A percentile compares a stretch with the other conserved stretches of the same genome.
phyloP scores from a whole-genome alignment of 331 rosid species.

The Cydonia oblonga region DNA sequence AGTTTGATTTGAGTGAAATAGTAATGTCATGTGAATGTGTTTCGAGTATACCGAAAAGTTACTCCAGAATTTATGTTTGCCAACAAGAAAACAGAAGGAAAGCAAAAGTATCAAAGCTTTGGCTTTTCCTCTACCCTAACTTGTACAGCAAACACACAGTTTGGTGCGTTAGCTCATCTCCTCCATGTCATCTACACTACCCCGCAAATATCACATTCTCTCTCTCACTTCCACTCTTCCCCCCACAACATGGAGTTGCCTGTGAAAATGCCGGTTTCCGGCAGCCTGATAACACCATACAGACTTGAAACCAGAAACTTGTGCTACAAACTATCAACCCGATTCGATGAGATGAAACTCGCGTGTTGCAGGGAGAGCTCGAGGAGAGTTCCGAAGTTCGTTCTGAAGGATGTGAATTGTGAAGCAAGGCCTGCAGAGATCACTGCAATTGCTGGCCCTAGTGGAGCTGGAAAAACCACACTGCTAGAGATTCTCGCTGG shows the following conservation, averaged over 20 bases:
- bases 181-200: background rate
- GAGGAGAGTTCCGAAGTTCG: constrained; percentile 29
- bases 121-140: constrained; percentile 23
- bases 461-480: constrained; percentile 97
- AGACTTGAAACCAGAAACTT: constrained; percentile 53
- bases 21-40: background rate
- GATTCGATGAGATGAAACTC: constrained; percentile 33
- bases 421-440: constrained; percentile 72
- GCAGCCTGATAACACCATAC: constrained; percentile 31
- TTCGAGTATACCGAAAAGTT: background rate
- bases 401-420: constrained; percentile 65
- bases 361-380: constrained; percentile 28
- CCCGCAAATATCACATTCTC: background rate
- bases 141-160: constrained; percentile 13
- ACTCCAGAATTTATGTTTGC: background rate
- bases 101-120: constrained; percentile 11
- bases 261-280: constrained; percentile 23
- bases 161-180: constrained; percentile 91
- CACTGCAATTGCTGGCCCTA: constrained; percentile 91
- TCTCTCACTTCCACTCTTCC: background rate
- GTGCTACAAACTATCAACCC: constrained; percentile 52
- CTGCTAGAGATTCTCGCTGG: constrained; percentile 86
- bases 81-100: constrained; percentile 19
- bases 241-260: constrained; percentile 50
- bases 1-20: too few species aligned